phyloP scores from a whole-genome alignment of 768 basidiomycete genomes.

The Thelephora ganbajun region DNA sequence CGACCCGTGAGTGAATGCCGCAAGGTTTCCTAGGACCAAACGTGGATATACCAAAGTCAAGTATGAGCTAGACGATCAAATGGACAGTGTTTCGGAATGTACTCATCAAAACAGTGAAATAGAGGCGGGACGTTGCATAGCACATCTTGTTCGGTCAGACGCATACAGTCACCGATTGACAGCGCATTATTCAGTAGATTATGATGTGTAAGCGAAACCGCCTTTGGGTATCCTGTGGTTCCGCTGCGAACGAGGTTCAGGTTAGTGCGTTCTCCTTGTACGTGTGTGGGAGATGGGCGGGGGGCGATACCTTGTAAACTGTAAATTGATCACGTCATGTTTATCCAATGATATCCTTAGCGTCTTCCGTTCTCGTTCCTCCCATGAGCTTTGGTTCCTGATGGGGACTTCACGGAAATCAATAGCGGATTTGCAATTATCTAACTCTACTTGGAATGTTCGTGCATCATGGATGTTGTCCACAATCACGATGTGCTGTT shows the following conservation, averaged over 20 bases:
- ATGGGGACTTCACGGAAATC: conserved; percentile 65
- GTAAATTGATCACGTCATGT: conserved; percentile 69
- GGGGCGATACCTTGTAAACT: conserved; percentile 60
- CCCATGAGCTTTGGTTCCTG: conserved; percentile 43
- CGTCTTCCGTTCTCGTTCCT: conserved; percentile 29
- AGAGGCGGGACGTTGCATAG: conserved; percentile 75
- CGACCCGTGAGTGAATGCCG: conserved; percentile 61
- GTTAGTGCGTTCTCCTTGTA: background rate
- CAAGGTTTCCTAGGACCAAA: conserved; percentile 70
- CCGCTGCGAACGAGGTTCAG: conserved; percentile 30
- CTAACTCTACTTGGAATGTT: conserved; percentile 24
- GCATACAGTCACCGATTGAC: conserved; percentile 60
- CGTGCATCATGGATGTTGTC: conserved; percentile 36
- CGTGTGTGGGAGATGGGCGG: background rate
- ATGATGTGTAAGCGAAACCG: conserved; percentile 68
- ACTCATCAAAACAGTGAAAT: conserved; percentile 88
- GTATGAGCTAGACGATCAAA: background rate
- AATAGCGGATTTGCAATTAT: conserved; percentile 34
- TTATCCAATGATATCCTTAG: conserved; percentile 27
- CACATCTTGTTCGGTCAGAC: conserved; percentile 46
- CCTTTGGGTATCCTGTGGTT: conserved; percentile 72
- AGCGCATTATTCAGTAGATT: conserved; percentile 71
- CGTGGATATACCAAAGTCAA: conserved; percentile 25
- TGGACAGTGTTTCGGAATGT: background rate
- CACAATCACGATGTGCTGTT: conserved; percentile 47